Percentiles rank a stretch among this genome's conserved stretches.
phyloP scores from a whole-genome alignment of 1,284 basidiomycete genomes.

The Ceratobasidium sp. region DNA sequence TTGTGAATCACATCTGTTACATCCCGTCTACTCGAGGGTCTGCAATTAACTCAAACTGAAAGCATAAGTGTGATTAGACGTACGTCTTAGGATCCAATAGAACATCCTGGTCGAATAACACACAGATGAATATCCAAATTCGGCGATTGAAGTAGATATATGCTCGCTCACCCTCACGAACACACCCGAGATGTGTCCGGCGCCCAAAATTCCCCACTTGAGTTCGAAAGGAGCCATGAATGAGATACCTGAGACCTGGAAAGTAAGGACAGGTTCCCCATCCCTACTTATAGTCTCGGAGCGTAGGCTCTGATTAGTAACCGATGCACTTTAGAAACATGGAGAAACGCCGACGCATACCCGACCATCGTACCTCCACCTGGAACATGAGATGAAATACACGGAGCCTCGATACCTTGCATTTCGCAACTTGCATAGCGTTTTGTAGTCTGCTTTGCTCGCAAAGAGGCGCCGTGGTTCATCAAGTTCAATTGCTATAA shows the following conservation, averaged over 20 bases:
- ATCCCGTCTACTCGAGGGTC: conserved; percentile 60
- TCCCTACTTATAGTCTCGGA: background rate
- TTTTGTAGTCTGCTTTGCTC: background rate
- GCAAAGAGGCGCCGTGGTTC: background rate
- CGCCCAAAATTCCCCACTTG: conserved; percentile 45
- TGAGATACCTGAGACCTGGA: background rate
- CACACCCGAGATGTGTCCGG: conserved; percentile 41
- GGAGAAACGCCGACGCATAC: conserved; percentile 9
- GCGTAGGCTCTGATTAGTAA: background rate
- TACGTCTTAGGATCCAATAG: conserved; percentile 45
- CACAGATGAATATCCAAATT: background rate
- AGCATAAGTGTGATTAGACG: background rate
- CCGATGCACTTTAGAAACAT: background rate
- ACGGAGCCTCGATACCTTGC: background rate
- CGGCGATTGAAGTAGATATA: background rate
- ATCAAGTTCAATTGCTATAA: background rate
- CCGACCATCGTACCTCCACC: background rate
- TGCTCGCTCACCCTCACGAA: conserved; percentile 43
- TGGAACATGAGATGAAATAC: background rate
- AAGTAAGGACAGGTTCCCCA: background rate
- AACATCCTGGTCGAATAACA: conserved; percentile 29
- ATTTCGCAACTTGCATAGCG: background rate
- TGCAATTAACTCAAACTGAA: too few relatives aligned
- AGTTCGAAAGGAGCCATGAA: conserved; percentile 22
- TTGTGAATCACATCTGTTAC: conserved; percentile 80